phyloP scores from a whole-genome alignment of 805 yeast genomes.

The Metschnikowia kofuensis region DNA sequence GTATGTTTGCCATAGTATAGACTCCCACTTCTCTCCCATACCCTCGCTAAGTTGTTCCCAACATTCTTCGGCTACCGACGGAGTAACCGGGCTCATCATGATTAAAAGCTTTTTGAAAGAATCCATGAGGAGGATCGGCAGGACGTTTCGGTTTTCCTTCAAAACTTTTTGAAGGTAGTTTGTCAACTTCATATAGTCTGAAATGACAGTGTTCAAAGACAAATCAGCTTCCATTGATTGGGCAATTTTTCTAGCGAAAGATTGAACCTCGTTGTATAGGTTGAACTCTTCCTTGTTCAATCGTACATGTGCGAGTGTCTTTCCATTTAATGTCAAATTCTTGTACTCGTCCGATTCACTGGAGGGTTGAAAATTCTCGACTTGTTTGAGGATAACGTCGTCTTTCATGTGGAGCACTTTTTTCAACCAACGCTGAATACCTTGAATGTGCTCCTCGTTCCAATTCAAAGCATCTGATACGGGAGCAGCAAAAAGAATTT shows the following conservation, averaged over 20 bases:
- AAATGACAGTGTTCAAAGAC: constrained; percentile 78
- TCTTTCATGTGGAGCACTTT: constrained; percentile 41
- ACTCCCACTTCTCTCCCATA: constrained; percentile 32
- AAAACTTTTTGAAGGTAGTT: constrained; percentile 41
- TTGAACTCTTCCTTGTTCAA: constrained; percentile 46
- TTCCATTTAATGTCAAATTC: constrained; percentile 21
- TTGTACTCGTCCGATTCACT: constrained; percentile 8
- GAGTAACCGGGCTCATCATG: constrained; percentile 77
- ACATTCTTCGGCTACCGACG: constrained; percentile 78
- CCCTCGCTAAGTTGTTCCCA: constrained; percentile 46
- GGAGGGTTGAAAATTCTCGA: not conserved
- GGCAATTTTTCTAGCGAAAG: constrained; percentile 47
- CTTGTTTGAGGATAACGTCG: constrained; percentile 20
- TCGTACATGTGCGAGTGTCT: constrained; percentile 17
- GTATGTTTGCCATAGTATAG: constrained; percentile 62
- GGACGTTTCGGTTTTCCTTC: constrained; percentile 31
- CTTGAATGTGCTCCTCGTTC: constrained; percentile 86
- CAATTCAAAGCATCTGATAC: constrained; percentile 77
- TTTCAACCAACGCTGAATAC: constrained; percentile 82
- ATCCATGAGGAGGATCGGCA: constrained; percentile 42
- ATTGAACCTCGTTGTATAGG: constrained; percentile 58
- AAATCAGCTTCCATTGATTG: constrained; percentile 56
- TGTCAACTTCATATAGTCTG: constrained; percentile 86
- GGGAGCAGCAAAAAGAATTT: constrained; percentile 89
- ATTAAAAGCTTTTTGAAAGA: constrained; percentile 53